Base-by-base conservation (phyloP, 1,284 basidiomycete species). In the Apiotrichum siamense region DNA sequence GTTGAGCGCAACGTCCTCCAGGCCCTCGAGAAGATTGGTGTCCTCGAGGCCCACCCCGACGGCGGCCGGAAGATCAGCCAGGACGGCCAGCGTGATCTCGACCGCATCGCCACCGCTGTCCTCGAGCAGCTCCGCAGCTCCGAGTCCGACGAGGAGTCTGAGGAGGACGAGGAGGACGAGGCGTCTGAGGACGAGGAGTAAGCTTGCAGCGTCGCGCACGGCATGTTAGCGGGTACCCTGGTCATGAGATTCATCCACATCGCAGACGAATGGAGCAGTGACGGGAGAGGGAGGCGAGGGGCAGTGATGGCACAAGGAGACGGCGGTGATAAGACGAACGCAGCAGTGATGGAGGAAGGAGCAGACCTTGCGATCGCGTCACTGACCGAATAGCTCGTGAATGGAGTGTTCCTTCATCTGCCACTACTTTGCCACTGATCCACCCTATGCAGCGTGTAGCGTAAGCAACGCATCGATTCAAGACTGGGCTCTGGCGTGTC, bases 21-120 rank as follows among this genome's bases (percentile, higher is more conserved):
- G 79, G 85, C 91, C 50, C 82, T 98, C 62, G 94, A 97, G 83
- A 96, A 94, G 81, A 97, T 99, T 69, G 93, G 93, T 72, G 94
- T 98, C 56, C 82, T 98, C 64, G 94, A 98, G 80, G 83, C 87
- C 78, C 82, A 85, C 57, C 84, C 89, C 53, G 92, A 96, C 74
- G 96, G 94, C 66, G 94, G 94, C 61, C 85, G 94, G 70, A 84
- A 88, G 77, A 97, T 98, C 76, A 86, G 84, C 71, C 92, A 97
- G 78, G 94, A 97, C 74, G 96, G 96, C 62, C 72, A 77, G 77
- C 86, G 94, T 72, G 94, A 98, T 77, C 81, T 98, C 73, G 94
- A 97, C 81, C 94, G 94, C 64, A 98, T 59, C 76, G 94, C 94
- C 53, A 93, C 92, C 33, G 89, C 94, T 52, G 89, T 97, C 44